Conservation (phyloP, 2,329 filamentous ascomycete species). For the Furcasterigmium sp. region DNA sequence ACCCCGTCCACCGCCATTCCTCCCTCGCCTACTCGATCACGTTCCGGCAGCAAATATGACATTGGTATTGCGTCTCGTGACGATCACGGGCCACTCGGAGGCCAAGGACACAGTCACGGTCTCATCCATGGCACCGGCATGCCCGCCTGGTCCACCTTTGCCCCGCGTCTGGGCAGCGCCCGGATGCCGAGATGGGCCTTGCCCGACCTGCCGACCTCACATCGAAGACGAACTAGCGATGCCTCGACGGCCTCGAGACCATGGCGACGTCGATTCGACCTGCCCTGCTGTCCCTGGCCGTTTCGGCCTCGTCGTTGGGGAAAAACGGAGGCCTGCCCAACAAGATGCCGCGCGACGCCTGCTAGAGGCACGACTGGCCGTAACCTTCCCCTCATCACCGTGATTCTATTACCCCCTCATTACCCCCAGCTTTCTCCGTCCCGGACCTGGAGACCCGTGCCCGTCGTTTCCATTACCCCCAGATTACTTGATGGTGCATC, state of each 20-base stretch:
- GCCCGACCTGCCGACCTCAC: no score
- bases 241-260: neutral
- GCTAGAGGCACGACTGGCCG: neutral
- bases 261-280: neutral
- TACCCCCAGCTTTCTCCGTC: constrained; percentile 3
- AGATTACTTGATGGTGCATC: constrained; percentile 15
- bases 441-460: neutral
- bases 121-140: neutral
- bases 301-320: neutral
- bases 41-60: neutral
- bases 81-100: constrained; percentile 1
- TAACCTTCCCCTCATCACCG: neutral
- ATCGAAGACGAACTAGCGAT: no score
- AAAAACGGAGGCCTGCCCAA: neutral
- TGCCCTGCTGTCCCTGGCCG: no score
- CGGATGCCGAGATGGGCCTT: neutral
- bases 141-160: neutral
- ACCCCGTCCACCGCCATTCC: no score
- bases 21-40: neutral
- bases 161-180: neutral
- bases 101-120: neutral
- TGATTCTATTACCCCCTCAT: constrained; percentile 4
- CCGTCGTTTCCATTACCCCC: constrained; percentile 14
- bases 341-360: neutral
- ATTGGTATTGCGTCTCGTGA: neutral